Percentiles rank a stretch among this genome's conserved stretches.
These are phyloP conservation scores for Trypethelium eluteriae DNA, from an alignment of 495 filamentous ascomycete genomes.

Conservation along the genomic window DNA sequence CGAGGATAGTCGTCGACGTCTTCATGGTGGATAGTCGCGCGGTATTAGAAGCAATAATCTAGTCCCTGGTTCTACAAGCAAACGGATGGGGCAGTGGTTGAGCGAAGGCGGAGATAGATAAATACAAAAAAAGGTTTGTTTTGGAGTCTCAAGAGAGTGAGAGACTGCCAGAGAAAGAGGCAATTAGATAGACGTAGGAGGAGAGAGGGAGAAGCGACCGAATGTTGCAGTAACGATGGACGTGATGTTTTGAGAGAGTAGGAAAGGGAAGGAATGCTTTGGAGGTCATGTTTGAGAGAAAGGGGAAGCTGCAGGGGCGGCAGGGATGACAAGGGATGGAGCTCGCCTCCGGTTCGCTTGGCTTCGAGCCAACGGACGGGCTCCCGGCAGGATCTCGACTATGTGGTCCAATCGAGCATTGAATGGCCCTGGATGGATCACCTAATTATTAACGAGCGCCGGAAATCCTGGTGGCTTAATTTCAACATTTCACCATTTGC, in stretches of 20 bases:
- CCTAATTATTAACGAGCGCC: too few relatives aligned
- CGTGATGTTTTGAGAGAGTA: neutral
- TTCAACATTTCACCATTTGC: too few relatives aligned
- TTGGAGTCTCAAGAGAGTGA: constrained; percentile 14
- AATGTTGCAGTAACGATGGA: neutral
- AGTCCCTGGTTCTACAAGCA: neutral
- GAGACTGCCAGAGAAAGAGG: constrained; percentile 10
- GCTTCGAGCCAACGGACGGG: neutral
- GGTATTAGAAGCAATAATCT: constrained; percentile 9
- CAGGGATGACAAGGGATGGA: neutral
- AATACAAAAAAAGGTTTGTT: neutral
- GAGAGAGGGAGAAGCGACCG: neutral
- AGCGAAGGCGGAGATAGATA: neutral
- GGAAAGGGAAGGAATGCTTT: neutral
- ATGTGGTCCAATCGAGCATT: neutral
- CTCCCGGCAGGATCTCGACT: neutral
- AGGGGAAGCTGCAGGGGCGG: constrained; percentile 2
- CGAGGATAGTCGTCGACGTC: constrained; percentile 24
- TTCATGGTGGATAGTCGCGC: constrained; percentile 28
- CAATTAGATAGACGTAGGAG: constrained; percentile 4
- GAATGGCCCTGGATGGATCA: neutral
- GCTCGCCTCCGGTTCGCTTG: neutral
- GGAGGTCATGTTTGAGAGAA: neutral
- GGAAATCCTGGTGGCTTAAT: neutral
- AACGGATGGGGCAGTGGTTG: neutral